Conservation (phyloP, 345 rosid genomes). For the Gossypium ekmanianum region DNA sequence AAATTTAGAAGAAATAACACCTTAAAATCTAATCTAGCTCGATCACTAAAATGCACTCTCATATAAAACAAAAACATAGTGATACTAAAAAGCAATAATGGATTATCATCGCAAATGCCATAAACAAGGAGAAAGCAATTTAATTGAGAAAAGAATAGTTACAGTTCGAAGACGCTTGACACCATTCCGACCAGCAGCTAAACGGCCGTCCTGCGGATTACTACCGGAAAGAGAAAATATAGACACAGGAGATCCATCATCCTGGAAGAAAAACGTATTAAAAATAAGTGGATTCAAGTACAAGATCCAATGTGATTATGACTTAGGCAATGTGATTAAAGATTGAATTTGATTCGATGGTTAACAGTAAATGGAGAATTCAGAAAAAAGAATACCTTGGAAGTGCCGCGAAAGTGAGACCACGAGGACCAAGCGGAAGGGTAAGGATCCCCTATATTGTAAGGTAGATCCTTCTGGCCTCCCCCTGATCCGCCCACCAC, state of each 20-base stretch:
- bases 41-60: not conserved
- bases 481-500: conserved; percentile 93
- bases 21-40: not conserved
- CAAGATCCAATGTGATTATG: not conserved
- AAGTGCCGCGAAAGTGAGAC: conserved; percentile 86
- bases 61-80: not conserved
- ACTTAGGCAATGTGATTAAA: not conserved
- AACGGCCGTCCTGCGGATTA: conserved; percentile 82
- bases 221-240: conserved; percentile 74
- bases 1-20: not conserved
- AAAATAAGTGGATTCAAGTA: not conserved
- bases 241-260: conserved; percentile 94
- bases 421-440: conserved; percentile 94
- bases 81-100: not conserved
- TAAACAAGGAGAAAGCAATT: not conserved
- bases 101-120: not conserved
- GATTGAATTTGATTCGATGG: not conserved
- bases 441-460: conserved; percentile 82
- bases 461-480: conserved; percentile 93
- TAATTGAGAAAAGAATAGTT: conserved; percentile 4
- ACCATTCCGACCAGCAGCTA: conserved; percentile 93
- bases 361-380: not conserved
- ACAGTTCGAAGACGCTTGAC: conserved; percentile 99
- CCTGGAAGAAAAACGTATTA: conserved; percentile 35
- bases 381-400: conserved; percentile 45